These are phyloP conservation scores for Chalciporus sp. DNA, from an alignment of 1,284 basidiomycete species.

Conservation along the genomic window DNA sequence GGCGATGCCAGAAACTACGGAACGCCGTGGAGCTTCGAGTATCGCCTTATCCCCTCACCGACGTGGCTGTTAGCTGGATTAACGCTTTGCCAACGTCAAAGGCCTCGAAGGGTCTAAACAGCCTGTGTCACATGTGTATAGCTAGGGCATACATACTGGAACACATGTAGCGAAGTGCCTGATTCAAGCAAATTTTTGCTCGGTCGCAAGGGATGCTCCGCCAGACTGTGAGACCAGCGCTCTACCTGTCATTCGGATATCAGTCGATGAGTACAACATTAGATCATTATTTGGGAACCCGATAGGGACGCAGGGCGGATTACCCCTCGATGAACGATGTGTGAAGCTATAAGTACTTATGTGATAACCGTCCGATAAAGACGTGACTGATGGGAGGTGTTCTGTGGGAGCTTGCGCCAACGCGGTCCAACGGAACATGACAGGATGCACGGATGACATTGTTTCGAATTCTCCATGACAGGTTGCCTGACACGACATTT, in stretches of 20 bases:
- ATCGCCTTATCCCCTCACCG: conserved; percentile 21
- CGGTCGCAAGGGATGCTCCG: conserved; percentile 18
- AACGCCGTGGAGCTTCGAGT: conserved; percentile 32
- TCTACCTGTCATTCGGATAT: conserved; percentile 24
- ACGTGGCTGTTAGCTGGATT: conserved; percentile 7
- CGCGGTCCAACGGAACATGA: conserved; percentile 15
- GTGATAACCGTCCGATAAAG: conserved; percentile 41
- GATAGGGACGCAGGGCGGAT: conserved; percentile 33
- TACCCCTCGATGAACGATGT: conserved; percentile 31
- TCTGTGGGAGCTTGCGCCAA: conserved; percentile 31
- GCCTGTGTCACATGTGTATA: not conserved
- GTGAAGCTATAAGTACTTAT: conserved; percentile 42
- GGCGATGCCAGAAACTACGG: conserved; percentile 21
- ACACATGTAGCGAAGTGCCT: no score
- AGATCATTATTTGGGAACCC: conserved; percentile 31
- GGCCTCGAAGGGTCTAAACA: not conserved
- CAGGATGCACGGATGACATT: conserved; percentile 2
- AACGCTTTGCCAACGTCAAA: not conserved
- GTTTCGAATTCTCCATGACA: not conserved
- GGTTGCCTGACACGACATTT: not conserved
- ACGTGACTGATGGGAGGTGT: conserved; percentile 46
- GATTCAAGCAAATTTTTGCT: conserved; percentile 9
- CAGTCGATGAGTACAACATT: conserved; percentile 19
- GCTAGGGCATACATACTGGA: not conserved
- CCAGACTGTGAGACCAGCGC: conserved; percentile 14